Evolutionary conservation across 2,329 filamentous ascomycete species (phyloP).

Genomic region (Aureobasidium sp.): DNA sequence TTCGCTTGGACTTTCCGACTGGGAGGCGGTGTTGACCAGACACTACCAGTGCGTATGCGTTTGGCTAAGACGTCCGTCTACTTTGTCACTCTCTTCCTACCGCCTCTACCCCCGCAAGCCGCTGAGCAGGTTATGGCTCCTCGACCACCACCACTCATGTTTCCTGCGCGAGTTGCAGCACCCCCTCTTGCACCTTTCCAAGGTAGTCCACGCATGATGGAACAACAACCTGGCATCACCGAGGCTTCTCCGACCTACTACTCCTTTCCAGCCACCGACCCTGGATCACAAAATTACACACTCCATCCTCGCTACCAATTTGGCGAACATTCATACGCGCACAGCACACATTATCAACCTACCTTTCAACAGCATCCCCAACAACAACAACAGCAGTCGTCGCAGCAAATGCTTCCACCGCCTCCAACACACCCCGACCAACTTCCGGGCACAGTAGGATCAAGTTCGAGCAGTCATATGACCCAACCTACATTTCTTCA

Average conservation of each 20-base stretch:
- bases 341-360: slow-evolving; percentile 6
- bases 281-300: background rate
- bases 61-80: slow-evolving; percentile 37
- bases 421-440: slow-evolving; percentile 9
- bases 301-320: slow-evolving; percentile 5
- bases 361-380: slow-evolving; percentile 7
- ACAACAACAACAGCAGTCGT: slow-evolving; percentile 10
- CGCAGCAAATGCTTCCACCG: slow-evolving; percentile 4
- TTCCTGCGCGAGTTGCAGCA: background rate
- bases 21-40: slow-evolving; percentile 25
- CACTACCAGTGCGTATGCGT: slow-evolving; percentile 26
- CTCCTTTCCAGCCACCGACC: background rate
- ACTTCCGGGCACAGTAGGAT: slow-evolving; percentile 7
- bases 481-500: slow-evolving; percentile 6
- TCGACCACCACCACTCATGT: slow-evolving; percentile 7
- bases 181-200: background rate
- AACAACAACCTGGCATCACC: slow-evolving; percentile 13
- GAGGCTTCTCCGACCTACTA: slow-evolving; percentile 14
- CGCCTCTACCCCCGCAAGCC: slow-evolving; percentile 21
- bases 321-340: background rate
- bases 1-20: slow-evolving; percentile 33
- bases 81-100: slow-evolving; percentile 35
- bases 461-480: slow-evolving; percentile 4
- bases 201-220: background rate
- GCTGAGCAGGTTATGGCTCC: slow-evolving; percentile 7